Base-by-base conservation (phyloP, 257 asterid genomes). In the Salvia rosmarinus region DNA sequence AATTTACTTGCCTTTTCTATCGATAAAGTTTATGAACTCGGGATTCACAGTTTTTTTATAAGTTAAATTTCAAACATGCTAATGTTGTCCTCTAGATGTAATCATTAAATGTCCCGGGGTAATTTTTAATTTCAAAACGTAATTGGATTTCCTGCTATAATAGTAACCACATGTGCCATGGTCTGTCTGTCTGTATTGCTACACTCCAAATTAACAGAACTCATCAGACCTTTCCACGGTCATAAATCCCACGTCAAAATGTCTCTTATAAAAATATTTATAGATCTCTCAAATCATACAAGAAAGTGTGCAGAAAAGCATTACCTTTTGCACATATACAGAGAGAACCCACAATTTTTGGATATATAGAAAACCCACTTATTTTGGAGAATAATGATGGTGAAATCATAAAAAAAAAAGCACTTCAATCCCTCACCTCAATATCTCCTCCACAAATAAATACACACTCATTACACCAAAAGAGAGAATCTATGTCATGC, bases 341-440 rank as follows among this genome's bases (percentile, higher is more conserved):
- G 16, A 52, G 23, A 25, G 30, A 25, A 25, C 2, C 30, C 30
- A 25, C 30, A 25, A 25, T 25, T 1, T n/a, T n/a, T n/a, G n/a
- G n/a, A n/a, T n/a, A n/a, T n/a, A n/a, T n/a, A n/a, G n/a, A n/a
- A n/a, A n/a, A 68, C 6, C 66, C 65, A 61, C 59, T 68, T 40
- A 25, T 62, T 69, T 55, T 14, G 44, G 67, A 62, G 21, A 58
- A 67, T 16, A n/a, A 74, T 46, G 74, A 57, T 67, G 72, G 49
- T 32, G 54, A 20, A 44, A 55, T 65, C 68, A 73, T 54, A 28
- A 39, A 25, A 60, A 25, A 60, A 13, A 11, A 23, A 61, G 55
- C 30, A 25, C 30, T 28, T 49, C 70, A 62, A 34, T 47, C 65
- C 12, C 25, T 54, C 57, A 63, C 68, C 51, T 23, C 6, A 63